phyloP scores from a whole-genome alignment of 805 yeast genomes.

The Hanseniaspora lindneri region DNA sequence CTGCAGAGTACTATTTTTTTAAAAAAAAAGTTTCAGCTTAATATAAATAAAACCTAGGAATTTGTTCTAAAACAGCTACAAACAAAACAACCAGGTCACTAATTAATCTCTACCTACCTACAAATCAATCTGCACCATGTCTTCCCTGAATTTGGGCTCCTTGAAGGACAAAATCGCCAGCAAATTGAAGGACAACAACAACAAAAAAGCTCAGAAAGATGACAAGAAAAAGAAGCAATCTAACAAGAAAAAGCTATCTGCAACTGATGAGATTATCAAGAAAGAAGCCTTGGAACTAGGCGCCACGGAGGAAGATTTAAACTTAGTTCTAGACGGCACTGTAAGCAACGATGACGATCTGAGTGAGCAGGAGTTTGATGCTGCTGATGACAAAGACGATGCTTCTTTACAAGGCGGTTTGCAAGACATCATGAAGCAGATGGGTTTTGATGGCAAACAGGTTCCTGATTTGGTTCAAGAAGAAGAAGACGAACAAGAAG shows the following conservation, averaged over 20 bases:
- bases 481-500: slow-evolving; percentile 22
- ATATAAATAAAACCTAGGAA: no score
- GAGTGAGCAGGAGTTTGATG: slow-evolving; percentile 33
- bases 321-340: slow-evolving; percentile 43
- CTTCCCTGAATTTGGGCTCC: slow-evolving; percentile 31
- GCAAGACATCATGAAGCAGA: slow-evolving; percentile 47
- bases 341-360: slow-evolving; percentile 38
- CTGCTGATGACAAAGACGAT: slow-evolving; percentile 26
- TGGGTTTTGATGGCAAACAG: slow-evolving; percentile 45
- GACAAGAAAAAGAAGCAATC: slow-evolving; percentile 22
- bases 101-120: no score
- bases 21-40: no score
- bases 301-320: slow-evolving; percentile 73
- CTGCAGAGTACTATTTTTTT: no score
- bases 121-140: neutral
- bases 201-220: slow-evolving; percentile 20
- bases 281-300: slow-evolving; percentile 72
- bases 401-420: slow-evolving; percentile 44
- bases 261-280: slow-evolving; percentile 33
- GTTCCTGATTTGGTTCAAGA: slow-evolving; percentile 21
- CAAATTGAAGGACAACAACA: slow-evolving; percentile 33
- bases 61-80: no score
- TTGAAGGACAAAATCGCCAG: slow-evolving; percentile 53
- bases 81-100: no score
- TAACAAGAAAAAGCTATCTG: slow-evolving; percentile 20